A percentile compares a stretch with the other conserved stretches of the same genome.
Evolutionary conservation across 331 rosid genomes (phyloP).

Genomic region (Stylosanthes scabra): DNA sequence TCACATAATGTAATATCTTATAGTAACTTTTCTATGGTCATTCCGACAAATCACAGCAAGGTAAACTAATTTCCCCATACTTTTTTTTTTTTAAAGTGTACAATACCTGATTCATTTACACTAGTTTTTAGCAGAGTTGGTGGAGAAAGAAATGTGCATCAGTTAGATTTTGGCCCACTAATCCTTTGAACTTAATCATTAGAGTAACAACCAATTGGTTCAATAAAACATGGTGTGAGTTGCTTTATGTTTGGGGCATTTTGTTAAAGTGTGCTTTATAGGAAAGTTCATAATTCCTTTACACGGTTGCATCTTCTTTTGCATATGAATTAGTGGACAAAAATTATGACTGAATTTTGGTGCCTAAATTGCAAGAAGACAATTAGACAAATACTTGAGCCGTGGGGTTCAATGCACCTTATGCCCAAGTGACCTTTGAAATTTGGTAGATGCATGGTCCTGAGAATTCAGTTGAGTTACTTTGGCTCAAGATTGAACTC

Average conservation of each 20-base stretch:
- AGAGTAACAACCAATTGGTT: not conserved
- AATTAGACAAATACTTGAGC: not conserved
- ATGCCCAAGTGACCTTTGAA: no score
- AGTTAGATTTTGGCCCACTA: not conserved
- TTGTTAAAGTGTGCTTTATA: not conserved
- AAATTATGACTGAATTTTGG: not conserved
- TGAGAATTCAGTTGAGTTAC: no score
- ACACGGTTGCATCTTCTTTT: not conserved
- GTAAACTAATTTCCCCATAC: slow-evolving; percentile 37
- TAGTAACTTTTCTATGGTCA: not conserved
- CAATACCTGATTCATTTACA: slow-evolving; percentile 23
- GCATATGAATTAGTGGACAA: not conserved
- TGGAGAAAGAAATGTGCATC: slow-evolving; percentile 24
- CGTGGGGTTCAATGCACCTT: not conserved
- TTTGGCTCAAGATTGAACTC: no score
- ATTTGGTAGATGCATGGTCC: no score
- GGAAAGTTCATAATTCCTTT: not conserved
- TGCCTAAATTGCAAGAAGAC: not conserved
- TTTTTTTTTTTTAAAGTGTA: slow-evolving; percentile 6
- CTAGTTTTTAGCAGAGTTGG: slow-evolving; percentile 20
- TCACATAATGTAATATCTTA: slow-evolving; percentile 37
- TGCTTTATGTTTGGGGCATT: not conserved
- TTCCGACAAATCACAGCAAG: slow-evolving; percentile 29
- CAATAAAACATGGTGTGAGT: not conserved
- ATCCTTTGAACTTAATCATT: not conserved